phyloP scores from a whole-genome alignment of 441 rosid genomes.

The Capsella rubella region DNA sequence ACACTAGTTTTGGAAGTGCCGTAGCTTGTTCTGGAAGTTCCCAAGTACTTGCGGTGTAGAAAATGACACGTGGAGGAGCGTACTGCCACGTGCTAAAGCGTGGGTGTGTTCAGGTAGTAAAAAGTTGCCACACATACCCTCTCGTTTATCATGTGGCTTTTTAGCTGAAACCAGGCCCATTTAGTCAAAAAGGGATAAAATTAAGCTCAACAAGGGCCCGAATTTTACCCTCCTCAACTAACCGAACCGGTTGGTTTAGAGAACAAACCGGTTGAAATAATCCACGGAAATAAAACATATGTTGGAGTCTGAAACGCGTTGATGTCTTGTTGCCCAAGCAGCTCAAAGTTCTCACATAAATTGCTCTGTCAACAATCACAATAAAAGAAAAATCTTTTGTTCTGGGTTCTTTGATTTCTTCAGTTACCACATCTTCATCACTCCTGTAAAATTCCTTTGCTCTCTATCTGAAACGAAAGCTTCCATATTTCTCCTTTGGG shows the following conservation, averaged over 20 bases:
- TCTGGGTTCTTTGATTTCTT: constrained; percentile 2
- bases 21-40: constrained; percentile 48
- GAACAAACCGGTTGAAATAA: constrained; percentile 32
- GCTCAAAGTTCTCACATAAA: neutral
- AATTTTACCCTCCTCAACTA: neutral
- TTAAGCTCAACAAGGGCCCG: neutral
- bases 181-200: neutral
- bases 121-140: constrained; percentile 34
- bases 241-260: constrained; percentile 21
- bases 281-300: constrained; percentile 9
- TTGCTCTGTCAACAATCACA: neutral
- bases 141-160: constrained; percentile 14
- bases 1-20: neutral
- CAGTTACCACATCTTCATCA: constrained; percentile 25
- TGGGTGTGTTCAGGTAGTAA: constrained; percentile 20
- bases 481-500: constrained; percentile 1
- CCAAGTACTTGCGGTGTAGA: constrained; percentile 28
- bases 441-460: neutral
- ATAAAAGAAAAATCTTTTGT: constrained; percentile 3
- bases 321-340: constrained; percentile 42
- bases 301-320: constrained; percentile 38
- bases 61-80: constrained; percentile 18
- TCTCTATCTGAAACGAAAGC: constrained; percentile 21
- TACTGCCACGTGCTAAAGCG: constrained; percentile 36
- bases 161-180: constrained; percentile 24